A percentile compares a stretch with the other conserved stretches of the same genome.
Evolutionary conservation across 495 filamentous ascomycete genomes (phyloP).

Genomic region (Cercophora scortea): DNA sequence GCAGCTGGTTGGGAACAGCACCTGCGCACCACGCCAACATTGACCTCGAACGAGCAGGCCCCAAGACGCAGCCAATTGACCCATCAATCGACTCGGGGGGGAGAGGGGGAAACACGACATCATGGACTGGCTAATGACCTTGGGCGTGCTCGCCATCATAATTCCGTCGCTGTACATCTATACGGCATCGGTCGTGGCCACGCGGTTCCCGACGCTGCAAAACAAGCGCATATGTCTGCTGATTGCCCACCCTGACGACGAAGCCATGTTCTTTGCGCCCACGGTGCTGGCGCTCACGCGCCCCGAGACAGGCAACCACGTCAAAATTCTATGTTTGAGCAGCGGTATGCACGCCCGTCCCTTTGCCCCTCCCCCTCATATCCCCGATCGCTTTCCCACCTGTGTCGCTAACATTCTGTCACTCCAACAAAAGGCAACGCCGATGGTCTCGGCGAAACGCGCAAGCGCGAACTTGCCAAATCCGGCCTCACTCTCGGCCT

Average conservation of each 20-base stretch:
- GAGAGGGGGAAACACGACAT: neutral
- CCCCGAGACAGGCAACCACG: constrained; percentile 67
- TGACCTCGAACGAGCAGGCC: neutral
- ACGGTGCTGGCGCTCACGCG: constrained; percentile 72
- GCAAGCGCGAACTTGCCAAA: constrained; percentile 75
- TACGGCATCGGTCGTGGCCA: constrained; percentile 44
- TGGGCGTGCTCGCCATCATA: constrained; percentile 44
- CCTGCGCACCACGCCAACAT: neutral
- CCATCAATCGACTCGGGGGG: neutral
- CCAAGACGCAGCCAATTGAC: no score
- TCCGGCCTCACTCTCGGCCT: constrained; percentile 71
- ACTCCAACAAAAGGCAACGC: constrained; percentile 54
- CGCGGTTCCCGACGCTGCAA: constrained; percentile 58
- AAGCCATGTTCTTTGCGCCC: constrained; percentile 98
- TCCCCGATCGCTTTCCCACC: neutral
- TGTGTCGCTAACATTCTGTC: neutral
- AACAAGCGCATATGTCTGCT: constrained; percentile 81
- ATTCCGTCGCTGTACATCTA: constrained; percentile 57
- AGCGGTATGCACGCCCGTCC: constrained; percentile 46
- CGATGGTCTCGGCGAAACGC: constrained; percentile 72
- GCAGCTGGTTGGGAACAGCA: no score
- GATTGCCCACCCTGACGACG: constrained; percentile 96
- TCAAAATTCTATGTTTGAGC: constrained; percentile 90
- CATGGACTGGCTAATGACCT: constrained; percentile 21
- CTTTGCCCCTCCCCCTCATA: neutral